Percentiles rank a stretch among this genome's conserved stretches.
Conservation (phyloP, 139 green algal genomes). For the Haematococcus lacustris region DNA sequence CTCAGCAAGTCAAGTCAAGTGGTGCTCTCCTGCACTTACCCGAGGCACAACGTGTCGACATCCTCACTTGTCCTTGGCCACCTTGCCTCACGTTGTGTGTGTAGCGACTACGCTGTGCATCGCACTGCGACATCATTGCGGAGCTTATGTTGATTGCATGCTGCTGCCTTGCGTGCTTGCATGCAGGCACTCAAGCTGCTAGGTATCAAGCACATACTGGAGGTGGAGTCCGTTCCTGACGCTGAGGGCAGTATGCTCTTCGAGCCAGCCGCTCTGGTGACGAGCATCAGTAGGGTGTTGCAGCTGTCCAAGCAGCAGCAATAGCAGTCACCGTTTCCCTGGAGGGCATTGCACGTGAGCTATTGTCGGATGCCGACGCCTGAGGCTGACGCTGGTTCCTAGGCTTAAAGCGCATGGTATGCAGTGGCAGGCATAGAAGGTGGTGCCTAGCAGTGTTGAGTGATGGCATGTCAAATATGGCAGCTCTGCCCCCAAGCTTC, state of each 20-base stretch:
- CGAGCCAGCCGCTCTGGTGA: slow-evolving; percentile 62
- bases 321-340: neutral
- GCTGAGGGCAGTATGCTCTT: slow-evolving; percentile 34
- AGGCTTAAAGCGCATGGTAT: no score
- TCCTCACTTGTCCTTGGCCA: neutral
- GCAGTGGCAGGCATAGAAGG: no score
- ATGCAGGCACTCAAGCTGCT: slow-evolving; percentile 6
- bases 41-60: neutral
- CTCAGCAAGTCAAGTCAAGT: neutral
- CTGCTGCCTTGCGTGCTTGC: no score
- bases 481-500: no score
- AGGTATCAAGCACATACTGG: slow-evolving; percentile 39
- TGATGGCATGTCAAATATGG: no score
- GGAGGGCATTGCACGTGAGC: no score
- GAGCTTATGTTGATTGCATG: neutral
- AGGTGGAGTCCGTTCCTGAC: slow-evolving; percentile 48
- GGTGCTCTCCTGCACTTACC: neutral
- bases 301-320: neutral
- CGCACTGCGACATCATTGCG: neutral
- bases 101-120: neutral
- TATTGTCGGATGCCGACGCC: no score
- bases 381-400: no score
- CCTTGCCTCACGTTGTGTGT: neutral
- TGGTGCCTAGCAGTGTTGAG: no score
- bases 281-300: slow-evolving; percentile 45